Base-by-base conservation (phyloP, 2,329 filamentous ascomycete genomes). In the Endoconidiophora laricicola region DNA sequence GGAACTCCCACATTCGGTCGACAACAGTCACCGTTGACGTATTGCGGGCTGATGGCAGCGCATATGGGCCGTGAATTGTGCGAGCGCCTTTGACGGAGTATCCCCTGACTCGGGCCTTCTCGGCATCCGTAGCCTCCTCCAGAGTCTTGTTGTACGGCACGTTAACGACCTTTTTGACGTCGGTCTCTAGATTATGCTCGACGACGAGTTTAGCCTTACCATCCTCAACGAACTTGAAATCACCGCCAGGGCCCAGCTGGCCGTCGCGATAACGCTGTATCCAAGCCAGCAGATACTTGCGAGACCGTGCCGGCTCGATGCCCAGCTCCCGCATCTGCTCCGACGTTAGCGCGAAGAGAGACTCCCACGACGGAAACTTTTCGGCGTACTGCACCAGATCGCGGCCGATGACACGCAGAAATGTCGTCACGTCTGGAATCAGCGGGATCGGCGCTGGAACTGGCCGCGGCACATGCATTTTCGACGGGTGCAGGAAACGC, bases 1-100 rank as follows among this genome's bases (percentile, higher is more conserved):
- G 81, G 59, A 87, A 73, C 69, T 96, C 90, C 91, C 90, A 96
- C 70, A 96, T 82, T 7, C 90, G 87, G 63, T 95, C 88, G 51
- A 80, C 78, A 20, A 85, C 73, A 55, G 72, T 71, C 57, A 96
- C 72, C 47, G 72, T 70, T 9, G 81, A 84, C 6, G 77, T 79
- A 39, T 69, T 67, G 1, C 76, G 73, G 1, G 75, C 76, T 24
- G 88, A 61, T 3, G 79, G 77, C 60, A 81, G 69, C 4, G 87
- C 75, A 58, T 79, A 83, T 2, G 84, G 84, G 0, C 90, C 90
- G 20, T 72, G 72, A 56, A 96, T 86, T 26, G 73, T 78, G 58
- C 73, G 74, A 1, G 77, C 78, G 2, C 80, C 78, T 54, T 76
- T 67, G 12, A 94, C 76, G 59, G 74, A 76, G 62, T 90, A 80